Evolutionary conservation across 23 red algal species (phyloP).

Genomic region (Agarophyton chilense): DNA sequence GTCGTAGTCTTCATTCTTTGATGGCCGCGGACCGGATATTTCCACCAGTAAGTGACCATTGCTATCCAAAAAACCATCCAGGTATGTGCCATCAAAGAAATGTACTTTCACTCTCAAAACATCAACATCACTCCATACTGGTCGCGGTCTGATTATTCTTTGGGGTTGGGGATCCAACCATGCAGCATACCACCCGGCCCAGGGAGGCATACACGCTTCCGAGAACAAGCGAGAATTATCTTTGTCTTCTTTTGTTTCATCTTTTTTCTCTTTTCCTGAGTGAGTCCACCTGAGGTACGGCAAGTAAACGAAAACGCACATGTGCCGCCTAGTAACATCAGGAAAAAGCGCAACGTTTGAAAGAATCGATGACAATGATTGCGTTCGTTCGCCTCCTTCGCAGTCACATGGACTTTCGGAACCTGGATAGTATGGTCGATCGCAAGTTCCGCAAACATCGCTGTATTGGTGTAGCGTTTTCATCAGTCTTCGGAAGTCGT

Average conservation of each 20-base stretch:
- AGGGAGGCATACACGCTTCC: constrained; percentile 24
- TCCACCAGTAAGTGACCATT: not conserved
- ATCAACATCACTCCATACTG: not conserved
- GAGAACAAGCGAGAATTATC: not conserved
- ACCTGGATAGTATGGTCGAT: not conserved
- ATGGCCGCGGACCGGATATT: not conserved
- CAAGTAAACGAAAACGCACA: constrained; percentile 11
- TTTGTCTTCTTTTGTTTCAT: not conserved
- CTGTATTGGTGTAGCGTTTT: not conserved
- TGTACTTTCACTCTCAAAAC: not conserved
- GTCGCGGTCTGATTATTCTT: not conserved
- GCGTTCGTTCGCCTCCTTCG: not conserved
- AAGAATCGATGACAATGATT: not conserved
- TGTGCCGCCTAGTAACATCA: constrained; percentile 15
- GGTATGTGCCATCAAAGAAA: constrained; percentile 10
- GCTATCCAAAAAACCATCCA: constrained; percentile 25
- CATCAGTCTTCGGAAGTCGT: not conserved
- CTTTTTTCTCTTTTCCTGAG: not conserved
- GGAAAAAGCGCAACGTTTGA: not conserved
- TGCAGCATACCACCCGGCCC: constrained; percentile 28
- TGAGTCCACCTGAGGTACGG: constrained; percentile 15
- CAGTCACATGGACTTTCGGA: not conserved
- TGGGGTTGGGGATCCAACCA: constrained; percentile 25
- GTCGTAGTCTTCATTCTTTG: constrained; percentile 5
- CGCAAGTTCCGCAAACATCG: not conserved